Conservation (phyloP, 768 basidiomycete genomes). For the Grammothele lineata region DNA sequence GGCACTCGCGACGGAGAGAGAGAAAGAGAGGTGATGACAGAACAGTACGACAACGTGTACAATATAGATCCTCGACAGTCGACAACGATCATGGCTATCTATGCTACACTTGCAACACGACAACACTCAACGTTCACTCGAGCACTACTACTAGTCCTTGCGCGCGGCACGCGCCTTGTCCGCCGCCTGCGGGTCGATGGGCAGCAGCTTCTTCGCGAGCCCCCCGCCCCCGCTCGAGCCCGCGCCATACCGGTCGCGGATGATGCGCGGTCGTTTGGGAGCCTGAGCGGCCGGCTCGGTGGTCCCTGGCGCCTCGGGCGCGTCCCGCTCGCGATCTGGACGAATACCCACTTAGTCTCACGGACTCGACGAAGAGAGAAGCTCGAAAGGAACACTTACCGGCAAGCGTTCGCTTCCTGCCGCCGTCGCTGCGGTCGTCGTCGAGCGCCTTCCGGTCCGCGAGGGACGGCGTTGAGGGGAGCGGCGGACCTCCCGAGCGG, state of each 20-base stretch:
- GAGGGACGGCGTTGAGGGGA: constrained; percentile 40
- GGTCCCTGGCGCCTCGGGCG: constrained; percentile 30
- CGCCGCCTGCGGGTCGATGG: constrained; percentile 56
- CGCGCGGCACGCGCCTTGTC: too few species aligned
- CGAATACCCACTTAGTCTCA: too few species aligned
- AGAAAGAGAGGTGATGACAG: too few species aligned
- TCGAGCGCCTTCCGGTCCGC: constrained; percentile 45
- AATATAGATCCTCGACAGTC: too few species aligned
- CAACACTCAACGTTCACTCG: too few species aligned
- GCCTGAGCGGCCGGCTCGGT: constrained; percentile 39
- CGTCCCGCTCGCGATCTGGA: constrained; percentile 64
- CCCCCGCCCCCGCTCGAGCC: too few species aligned
- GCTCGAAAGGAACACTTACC: constrained; percentile 41
- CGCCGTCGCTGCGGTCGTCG: constrained; percentile 48
- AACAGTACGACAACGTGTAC: too few species aligned
- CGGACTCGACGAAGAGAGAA: not conserved
- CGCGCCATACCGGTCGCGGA: constrained; percentile 43
- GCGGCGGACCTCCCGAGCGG: constrained; percentile 37
- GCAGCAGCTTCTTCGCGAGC: constrained; percentile 54
- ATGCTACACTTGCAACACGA: too few species aligned
- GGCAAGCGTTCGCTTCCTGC: constrained; percentile 60
- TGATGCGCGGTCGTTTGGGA: constrained; percentile 58
- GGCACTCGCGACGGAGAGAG: too few species aligned
- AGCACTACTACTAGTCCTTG: too few species aligned
- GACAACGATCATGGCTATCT: too few species aligned